Percentiles rank a stretch among this genome's conserved stretches.
Conservation (phyloP, 2,329 filamentous ascomycete genomes). For the Colletotrichum plurivorum region DNA sequence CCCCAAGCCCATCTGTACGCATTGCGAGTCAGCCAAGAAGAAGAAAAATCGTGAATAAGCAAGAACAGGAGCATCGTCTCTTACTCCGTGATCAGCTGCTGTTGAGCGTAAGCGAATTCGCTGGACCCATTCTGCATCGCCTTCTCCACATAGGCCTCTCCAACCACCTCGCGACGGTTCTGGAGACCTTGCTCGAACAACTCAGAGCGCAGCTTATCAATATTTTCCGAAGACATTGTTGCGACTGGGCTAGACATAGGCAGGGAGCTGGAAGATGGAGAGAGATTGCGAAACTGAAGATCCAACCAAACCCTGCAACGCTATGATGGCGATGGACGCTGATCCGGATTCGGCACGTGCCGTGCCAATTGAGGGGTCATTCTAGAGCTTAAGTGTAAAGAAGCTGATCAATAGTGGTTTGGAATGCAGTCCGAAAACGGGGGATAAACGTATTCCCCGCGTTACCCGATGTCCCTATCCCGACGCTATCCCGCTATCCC, state of each 20-base stretch:
- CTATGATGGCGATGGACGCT: not conserved
- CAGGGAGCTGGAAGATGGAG: not conserved
- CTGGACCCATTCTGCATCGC: slow-evolving; percentile 67
- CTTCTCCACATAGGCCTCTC: slow-evolving; percentile 70
- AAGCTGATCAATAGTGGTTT: not conserved
- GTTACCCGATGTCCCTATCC: slow-evolving; percentile 19
- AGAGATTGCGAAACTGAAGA: not conserved
- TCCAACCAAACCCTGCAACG: not conserved
- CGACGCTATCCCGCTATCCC: slow-evolving; percentile 13
- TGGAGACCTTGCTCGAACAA: slow-evolving; percentile 72
- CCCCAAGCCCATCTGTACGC: slow-evolving; percentile 66
- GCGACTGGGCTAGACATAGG: not conserved
- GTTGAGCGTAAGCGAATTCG: slow-evolving; percentile 70
- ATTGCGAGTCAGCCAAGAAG: not conserved
- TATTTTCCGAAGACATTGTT: slow-evolving; percentile 27
- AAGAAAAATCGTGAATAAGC: not conserved
- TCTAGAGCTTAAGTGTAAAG: not conserved
- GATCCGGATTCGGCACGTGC: slow-evolving; percentile 12
- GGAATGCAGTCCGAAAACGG: slow-evolving; percentile 1
- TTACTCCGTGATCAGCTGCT: slow-evolving; percentile 73
- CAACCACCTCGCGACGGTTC: slow-evolving; percentile 71
- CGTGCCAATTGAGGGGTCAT: slow-evolving; percentile 21
- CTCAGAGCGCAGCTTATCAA: slow-evolving; percentile 42
- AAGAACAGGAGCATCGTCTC: not conserved
- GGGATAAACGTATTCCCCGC: slow-evolving; percentile 7